These are phyloP conservation scores for Penicillium atrosanguineum DNA, from an alignment of 495 filamentous ascomycete species.

Conservation along the genomic window DNA sequence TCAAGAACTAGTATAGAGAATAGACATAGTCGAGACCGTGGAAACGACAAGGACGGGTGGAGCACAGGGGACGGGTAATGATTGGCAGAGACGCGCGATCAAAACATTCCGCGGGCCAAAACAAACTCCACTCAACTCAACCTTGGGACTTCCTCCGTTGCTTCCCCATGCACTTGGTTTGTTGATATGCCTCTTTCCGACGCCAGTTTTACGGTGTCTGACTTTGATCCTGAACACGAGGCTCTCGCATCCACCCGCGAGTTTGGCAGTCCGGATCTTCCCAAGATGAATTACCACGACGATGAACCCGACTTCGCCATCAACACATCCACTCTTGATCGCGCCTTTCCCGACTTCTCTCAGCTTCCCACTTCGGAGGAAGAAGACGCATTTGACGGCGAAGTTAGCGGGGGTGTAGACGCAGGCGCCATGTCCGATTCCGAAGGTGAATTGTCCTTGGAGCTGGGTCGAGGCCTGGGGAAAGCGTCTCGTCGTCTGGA, in stretches of 20 bases:
- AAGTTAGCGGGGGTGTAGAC: constrained; percentile 1
- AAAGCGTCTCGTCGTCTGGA: constrained; percentile 37
- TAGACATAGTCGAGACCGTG: background rate
- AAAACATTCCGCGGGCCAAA: constrained; percentile 18
- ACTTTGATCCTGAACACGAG: constrained; percentile 54
- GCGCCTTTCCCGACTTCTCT: constrained; percentile 61
- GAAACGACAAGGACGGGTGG: background rate
- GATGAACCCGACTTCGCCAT: constrained; percentile 48
- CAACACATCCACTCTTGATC: constrained; percentile 62
- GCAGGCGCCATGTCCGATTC: constrained; percentile 30
- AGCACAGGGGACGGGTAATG: background rate
- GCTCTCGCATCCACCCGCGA: constrained; percentile 49
- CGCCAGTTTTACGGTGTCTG: constrained; percentile 37
- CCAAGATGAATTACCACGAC: constrained; percentile 29
- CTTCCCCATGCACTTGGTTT: background rate
- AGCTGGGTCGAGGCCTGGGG: constrained; percentile 40
- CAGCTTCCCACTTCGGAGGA: constrained; percentile 42
- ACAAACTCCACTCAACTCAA: constrained; percentile 8
- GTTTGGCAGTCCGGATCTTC: constrained; percentile 40
- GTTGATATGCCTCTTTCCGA: constrained; percentile 39
- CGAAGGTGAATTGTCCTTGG: constrained; percentile 41
- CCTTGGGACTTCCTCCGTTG: background rate
- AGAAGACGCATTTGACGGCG: constrained; percentile 9
- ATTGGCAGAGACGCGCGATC: constrained; percentile 14
- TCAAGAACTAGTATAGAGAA: too few species aligned